Conservation (phyloP, 371 early-diverging fungal species). For the Apophysomyces elegans region DNA sequence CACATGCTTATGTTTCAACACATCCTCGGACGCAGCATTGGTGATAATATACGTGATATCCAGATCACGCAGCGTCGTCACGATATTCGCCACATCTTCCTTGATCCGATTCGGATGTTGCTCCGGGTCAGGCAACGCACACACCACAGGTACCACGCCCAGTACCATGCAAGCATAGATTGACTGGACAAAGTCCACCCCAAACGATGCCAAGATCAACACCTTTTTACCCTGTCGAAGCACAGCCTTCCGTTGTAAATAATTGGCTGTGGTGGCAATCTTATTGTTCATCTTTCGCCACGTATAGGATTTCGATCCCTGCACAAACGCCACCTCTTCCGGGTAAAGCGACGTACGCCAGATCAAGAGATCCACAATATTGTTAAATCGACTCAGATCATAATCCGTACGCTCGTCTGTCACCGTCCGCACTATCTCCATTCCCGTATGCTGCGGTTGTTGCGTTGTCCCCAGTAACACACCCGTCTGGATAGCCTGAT, state of each 20-base stretch:
- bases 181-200: constrained; percentile 74
- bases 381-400: constrained; percentile 68
- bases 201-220: constrained; percentile 71
- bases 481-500: constrained; percentile 32
- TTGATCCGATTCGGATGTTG: constrained; percentile 56
- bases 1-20: constrained; percentile 60
- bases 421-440: constrained; percentile 65
- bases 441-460: constrained; percentile 76
- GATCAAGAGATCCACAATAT: constrained; percentile 68
- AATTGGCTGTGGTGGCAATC: constrained; percentile 67
- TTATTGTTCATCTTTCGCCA: constrained; percentile 75
- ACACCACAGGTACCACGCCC: constrained; percentile 77
- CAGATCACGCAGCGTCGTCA: constrained; percentile 65
- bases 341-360: constrained; percentile 72
- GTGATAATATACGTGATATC: constrained; percentile 61
- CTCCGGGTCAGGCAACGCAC: constrained; percentile 67
- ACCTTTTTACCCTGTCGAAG: constrained; percentile 64
- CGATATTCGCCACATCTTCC: constrained; percentile 71
- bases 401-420: constrained; percentile 72
- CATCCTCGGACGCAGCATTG: constrained; percentile 67
- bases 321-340: constrained; percentile 69
- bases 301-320: constrained; percentile 65
- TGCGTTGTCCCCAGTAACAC: constrained; percentile 35
- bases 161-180: constrained; percentile 82
- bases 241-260: constrained; percentile 57